Percentiles rank a stretch among this genome's conserved stretches.
Conservation (phyloP, 805 yeast species). For the Lachancea meyersii region DNA sequence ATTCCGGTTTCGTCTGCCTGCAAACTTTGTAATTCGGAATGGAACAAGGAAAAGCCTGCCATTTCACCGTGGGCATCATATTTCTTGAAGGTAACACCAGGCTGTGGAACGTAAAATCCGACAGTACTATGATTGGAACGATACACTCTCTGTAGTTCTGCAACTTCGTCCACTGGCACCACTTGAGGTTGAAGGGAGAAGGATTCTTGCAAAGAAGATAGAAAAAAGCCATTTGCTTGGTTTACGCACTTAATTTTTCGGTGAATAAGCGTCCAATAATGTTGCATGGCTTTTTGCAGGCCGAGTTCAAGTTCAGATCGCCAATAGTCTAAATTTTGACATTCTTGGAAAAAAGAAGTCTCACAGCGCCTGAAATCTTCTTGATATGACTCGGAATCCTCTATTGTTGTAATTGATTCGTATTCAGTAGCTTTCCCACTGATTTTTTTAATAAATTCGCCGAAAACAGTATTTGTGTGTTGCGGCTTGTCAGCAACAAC, state of each 20-base stretch:
- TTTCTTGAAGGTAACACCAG: conserved; percentile 3
- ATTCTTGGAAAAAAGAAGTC: conserved; percentile 1
- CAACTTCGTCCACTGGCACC: not conserved
- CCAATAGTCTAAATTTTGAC: conserved; percentile 7
- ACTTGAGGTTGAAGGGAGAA: not conserved
- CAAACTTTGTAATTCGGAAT: conserved; percentile 1
- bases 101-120: conserved; percentile 7
- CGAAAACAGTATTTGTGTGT: not conserved
- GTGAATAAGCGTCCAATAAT: conserved; percentile 1
- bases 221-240: not conserved
- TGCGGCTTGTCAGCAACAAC: not conserved
- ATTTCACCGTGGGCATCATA: not conserved
- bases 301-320: conserved; percentile 6
- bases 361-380: not conserved
- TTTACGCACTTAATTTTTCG: not conserved
- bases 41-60: conserved; percentile 1
- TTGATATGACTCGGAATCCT: not conserved
- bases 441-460: conserved; percentile 3
- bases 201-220: not conserved
- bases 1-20: conserved; percentile 3
- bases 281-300: conserved; percentile 6
- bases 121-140: conserved; percentile 5
- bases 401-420: not conserved
- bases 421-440: not conserved
- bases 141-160: not conserved